A percentile compares a stretch with the other conserved stretches of the same genome.
Evolutionary conservation across 768 basidiomycete species (phyloP).

Genomic region (Kwoniella dendrophila): DNA sequence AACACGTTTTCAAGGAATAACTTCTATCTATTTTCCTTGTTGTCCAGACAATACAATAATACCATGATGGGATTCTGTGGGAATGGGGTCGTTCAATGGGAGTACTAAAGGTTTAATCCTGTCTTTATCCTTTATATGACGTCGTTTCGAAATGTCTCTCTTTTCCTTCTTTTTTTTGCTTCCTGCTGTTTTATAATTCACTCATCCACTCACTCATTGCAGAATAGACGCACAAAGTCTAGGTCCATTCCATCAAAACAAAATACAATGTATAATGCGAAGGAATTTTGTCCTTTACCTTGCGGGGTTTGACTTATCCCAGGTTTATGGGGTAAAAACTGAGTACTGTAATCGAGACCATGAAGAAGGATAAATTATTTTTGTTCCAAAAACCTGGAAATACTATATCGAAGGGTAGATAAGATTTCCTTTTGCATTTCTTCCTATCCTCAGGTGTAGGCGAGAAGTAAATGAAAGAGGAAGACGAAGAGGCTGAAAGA

Average conservation of each 20-base stretch:
- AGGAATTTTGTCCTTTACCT: background rate
- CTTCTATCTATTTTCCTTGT: too few species aligned
- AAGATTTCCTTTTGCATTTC: too few species aligned
- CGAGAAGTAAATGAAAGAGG: background rate
- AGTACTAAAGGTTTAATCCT: too few species aligned
- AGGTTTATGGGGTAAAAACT: conserved; percentile 6
- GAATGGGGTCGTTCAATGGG: too few species aligned
- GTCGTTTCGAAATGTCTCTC: too few species aligned
- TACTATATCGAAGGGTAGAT: too few species aligned
- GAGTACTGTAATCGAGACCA: conserved; percentile 9
- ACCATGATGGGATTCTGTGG: too few species aligned
- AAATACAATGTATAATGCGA: background rate
- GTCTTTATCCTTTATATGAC: too few species aligned
- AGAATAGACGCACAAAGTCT: background rate
- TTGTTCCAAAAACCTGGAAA: too few species aligned
- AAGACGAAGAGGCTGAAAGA: conserved; percentile 6
- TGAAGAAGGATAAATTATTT: background rate
- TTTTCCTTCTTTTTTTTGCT: too few species aligned
- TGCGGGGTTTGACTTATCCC: conserved; percentile 5
- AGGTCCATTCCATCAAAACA: background rate
- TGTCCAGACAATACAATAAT: conserved; percentile 12
- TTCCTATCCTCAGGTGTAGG: background rate
- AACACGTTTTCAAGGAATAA: background rate
- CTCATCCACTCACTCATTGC: background rate
- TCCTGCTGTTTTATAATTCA: too few species aligned